phyloP scores from a whole-genome alignment of 1,284 basidiomycete species.

The Moniliophthora roreri region DNA sequence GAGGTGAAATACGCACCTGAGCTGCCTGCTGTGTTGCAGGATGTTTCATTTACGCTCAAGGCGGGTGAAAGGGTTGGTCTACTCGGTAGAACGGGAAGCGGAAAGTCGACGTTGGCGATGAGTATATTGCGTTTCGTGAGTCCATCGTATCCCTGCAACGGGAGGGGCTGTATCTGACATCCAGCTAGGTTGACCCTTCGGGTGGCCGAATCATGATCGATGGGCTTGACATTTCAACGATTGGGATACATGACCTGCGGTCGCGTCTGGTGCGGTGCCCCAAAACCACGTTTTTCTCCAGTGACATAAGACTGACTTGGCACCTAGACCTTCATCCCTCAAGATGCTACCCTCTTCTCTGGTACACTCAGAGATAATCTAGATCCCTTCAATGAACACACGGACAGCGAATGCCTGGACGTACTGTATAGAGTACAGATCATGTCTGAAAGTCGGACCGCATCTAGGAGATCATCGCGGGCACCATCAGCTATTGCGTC shows the following conservation, averaged over 20 bases:
- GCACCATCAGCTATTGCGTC: slow-evolving; percentile 36
- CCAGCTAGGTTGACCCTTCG: slow-evolving; percentile 82
- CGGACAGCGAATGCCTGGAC: slow-evolving; percentile 76
- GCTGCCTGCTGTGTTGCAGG: slow-evolving; percentile 79
- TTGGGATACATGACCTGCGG: slow-evolving; percentile 85
- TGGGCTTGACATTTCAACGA: slow-evolving; percentile 86
- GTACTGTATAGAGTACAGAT: slow-evolving; percentile 66
- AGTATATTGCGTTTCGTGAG: slow-evolving; percentile 82
- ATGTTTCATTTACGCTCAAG: slow-evolving; percentile 66
- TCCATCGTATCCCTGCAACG: slow-evolving; percentile 14
- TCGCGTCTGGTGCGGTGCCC: slow-evolving; percentile 61
- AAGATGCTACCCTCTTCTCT: slow-evolving; percentile 22
- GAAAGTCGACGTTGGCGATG: slow-evolving; percentile 86
- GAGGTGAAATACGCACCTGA: slow-evolving; percentile 84
- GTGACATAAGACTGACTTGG: slow-evolving; percentile 3
- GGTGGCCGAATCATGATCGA: slow-evolving; percentile 82
- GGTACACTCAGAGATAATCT: slow-evolving; percentile 20
- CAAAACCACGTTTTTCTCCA: neutral
- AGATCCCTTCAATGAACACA: slow-evolving; percentile 55
- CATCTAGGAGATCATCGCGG: slow-evolving; percentile 48
- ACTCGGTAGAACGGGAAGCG: slow-evolving; percentile 74
- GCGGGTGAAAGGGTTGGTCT: slow-evolving; percentile 71
- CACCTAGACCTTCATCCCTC: slow-evolving; percentile 76
- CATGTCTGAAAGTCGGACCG: slow-evolving; percentile 45
- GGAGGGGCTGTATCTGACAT: no score